Conservation (phyloP, 371 early-diverging fungal genomes). For the Saksenaea oblongispora region DNA sequence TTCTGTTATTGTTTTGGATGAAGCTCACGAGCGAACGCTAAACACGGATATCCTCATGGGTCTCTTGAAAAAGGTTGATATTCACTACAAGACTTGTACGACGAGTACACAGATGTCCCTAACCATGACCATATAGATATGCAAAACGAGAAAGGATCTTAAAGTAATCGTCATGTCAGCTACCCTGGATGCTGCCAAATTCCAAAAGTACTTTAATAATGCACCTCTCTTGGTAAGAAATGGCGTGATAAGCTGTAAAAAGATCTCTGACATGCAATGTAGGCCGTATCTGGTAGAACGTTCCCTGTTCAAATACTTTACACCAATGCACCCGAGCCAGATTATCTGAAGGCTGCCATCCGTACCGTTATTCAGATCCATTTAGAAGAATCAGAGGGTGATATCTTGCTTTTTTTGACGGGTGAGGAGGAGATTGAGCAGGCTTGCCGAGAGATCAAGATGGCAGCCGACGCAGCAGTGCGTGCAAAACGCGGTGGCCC, state of each 20-base stretch:
- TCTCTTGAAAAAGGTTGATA: constrained; percentile 76
- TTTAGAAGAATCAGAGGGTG: constrained; percentile 80
- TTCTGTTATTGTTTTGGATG: constrained; percentile 95
- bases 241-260: background rate
- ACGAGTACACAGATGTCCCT: background rate
- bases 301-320: constrained; percentile 92
- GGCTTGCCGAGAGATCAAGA: constrained; percentile 72
- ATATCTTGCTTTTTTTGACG: constrained; percentile 90
- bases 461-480: constrained; percentile 63
- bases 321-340: constrained; percentile 84
- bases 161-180: constrained; percentile 95
- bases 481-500: constrained; percentile 68
- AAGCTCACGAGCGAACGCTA: constrained; percentile 97
- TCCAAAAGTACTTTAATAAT: constrained; percentile 82
- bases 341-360: constrained; percentile 88
- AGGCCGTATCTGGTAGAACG: constrained; percentile 83
- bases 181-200: constrained; percentile 86
- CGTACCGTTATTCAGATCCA: constrained; percentile 87
- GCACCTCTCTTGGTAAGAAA: constrained; percentile 60
- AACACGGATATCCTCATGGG: constrained; percentile 98
- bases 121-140: constrained; percentile 27
- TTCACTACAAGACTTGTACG: background rate
- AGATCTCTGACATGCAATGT: background rate
- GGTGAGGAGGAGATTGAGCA: constrained; percentile 96
- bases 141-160: constrained; percentile 66